Evolutionary conservation across 106 monocot genomes (phyloP), one percentile per base, ranked within the genome.

Genomic region (Xerophyta viscosa): DNA sequence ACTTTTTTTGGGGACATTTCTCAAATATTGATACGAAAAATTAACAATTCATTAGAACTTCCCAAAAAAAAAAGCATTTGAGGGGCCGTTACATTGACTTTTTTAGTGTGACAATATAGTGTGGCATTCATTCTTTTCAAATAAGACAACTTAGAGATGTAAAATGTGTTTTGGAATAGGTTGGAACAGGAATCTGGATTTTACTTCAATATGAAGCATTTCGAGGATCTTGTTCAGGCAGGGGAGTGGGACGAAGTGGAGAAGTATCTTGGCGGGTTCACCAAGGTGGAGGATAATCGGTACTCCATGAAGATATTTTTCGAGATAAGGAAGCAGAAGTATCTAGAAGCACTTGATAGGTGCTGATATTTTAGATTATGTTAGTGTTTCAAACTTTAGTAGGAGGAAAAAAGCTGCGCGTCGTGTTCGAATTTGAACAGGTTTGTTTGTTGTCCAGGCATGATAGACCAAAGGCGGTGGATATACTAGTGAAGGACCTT

Each of bases 211-310:
- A 82, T 98, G 79, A 98, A 89, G 48, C 76, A 89, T 29, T 98
- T 98, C 37, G 96, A 98, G 64, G 96, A 98, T 31, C 79, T 76
- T 48, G 85, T 82, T 24, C 68, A 67, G 53, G 81, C 80, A 15
- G 96, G 96, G 31, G 96, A 96, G 57, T 96, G 96, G 96, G 84
- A 96, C 41, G 96, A 96, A 42, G 96, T 96, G 7, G 96, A 96
- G 54, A 54, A 63, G 20, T 96, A 96, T 57, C 71, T 96, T 18
- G 71, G 81, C 47, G 96, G 96, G 13, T 96, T 96, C 60, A 96
- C 96, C 4, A 79, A 83, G 56, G 79, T 79, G 3, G 79, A 96
- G 48, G 92, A 92, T 31, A 92, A 92, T 48, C 69, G 87, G 2
- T 92, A 92, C 42, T 92, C 92, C 36, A 92, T 92, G 92, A 92